phyloP scores from a whole-genome alignment of 2,329 filamentous ascomycete genomes.

The Lachnellula occidentalis region DNA sequence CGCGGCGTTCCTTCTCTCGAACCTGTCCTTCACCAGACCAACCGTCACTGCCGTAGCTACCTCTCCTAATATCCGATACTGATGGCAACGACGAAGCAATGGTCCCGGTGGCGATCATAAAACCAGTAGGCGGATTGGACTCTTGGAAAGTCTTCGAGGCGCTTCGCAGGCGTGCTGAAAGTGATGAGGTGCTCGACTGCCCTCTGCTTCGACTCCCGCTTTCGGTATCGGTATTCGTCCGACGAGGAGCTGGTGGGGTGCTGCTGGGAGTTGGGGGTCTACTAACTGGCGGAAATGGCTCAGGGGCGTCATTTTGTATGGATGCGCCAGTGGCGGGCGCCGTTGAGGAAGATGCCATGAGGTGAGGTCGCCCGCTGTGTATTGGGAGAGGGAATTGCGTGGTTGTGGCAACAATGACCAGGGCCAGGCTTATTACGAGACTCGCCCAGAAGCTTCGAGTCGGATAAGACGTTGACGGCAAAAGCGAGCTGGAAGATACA shows the following conservation, averaged over 20 bases:
- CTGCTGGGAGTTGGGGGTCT: conserved; percentile 13
- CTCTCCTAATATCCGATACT: conserved; percentile 27
- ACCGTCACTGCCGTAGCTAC: conserved; percentile 27
- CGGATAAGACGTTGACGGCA: too few species aligned
- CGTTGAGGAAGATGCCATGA: conserved; percentile 1
- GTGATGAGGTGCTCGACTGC: conserved; percentile 18
- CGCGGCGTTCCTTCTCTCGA: conserved; percentile 25
- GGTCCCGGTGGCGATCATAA: conserved; percentile 43
- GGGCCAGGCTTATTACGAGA: not conserved
- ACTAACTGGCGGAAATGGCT: conserved; percentile 14
- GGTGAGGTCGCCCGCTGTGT: not conserved
- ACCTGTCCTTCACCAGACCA: conserved; percentile 30
- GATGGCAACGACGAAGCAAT: conserved; percentile 33
- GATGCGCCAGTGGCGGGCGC: not conserved
- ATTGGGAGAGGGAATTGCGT: not conserved
- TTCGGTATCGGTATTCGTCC: conserved; percentile 5
- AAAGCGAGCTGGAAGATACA: too few species aligned
- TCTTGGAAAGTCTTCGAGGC: conserved; percentile 37
- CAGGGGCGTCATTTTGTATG: conserved; percentile 12
- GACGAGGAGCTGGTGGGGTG: not conserved
- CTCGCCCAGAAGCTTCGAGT: not conserved
- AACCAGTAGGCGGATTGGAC: conserved; percentile 42
- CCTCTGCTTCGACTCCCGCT: conserved; percentile 13
- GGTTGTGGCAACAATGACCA: not conserved
- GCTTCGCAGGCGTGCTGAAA: conserved; percentile 24